Conservation (phyloP, 2,329 filamentous ascomycete genomes). For the Exophiala spinifera region DNA sequence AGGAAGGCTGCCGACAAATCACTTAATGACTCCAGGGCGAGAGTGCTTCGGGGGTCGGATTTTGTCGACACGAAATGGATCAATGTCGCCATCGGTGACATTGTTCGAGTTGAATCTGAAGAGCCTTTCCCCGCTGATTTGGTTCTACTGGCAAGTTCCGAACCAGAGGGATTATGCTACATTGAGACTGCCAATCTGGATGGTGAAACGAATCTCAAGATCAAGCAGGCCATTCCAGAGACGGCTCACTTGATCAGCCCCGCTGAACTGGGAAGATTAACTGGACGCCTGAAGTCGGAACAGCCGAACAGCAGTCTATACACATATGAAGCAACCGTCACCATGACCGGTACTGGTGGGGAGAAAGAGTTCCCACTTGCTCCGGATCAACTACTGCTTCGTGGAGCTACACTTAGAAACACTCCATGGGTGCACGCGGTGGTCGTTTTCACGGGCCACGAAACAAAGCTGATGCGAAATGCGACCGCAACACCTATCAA, state of each 20-base stretch:
- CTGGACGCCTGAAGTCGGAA: conserved; percentile 85
- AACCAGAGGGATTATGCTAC: conserved; percentile 95
- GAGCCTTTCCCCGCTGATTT: conserved; percentile 92
- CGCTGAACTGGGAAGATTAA: conserved; percentile 77
- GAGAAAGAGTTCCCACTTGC: conserved; percentile 89
- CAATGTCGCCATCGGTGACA: conserved; percentile 86
- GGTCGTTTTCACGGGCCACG: conserved; percentile 95
- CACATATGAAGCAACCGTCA: conserved; percentile 94
- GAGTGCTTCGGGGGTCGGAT: conserved; percentile 74
- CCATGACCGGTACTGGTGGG: conserved; percentile 81
- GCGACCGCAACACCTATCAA: conserved; percentile 97
- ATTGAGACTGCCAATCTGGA: conserved; percentile 98
- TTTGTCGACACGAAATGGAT: conserved; percentile 93
- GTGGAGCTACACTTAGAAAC: conserved; percentile 90
- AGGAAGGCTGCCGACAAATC: conserved; percentile 81
- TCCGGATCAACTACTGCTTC: conserved; percentile 87
- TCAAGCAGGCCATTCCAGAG: conserved; percentile 95
- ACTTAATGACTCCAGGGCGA: conserved; percentile 82
- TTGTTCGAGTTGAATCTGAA: conserved; percentile 89
- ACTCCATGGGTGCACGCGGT: conserved; percentile 96
- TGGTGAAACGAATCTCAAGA: conserved; percentile 96
- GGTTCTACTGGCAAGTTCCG: conserved; percentile 87
- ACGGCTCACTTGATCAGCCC: conserved; percentile 84
- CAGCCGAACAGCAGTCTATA: conserved; percentile 98
- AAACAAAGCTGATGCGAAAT: conserved; percentile 98